Evolutionary conservation across 257 asterid species (phyloP), one percentile per base, ranked within the genome.

Genomic region (Solanum tarijense): DNA sequence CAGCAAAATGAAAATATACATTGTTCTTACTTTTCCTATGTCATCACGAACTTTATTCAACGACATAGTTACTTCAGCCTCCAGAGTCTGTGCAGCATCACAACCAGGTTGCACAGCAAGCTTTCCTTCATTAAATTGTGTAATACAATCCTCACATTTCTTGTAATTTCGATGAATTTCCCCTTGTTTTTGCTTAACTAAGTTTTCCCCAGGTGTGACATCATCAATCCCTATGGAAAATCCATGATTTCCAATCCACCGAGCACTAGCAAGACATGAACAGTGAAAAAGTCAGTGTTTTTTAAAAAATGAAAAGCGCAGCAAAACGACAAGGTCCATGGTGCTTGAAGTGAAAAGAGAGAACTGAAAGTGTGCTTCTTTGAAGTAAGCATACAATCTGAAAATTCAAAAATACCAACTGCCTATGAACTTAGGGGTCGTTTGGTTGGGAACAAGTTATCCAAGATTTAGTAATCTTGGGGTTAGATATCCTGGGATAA

Each of bases 191-290:
- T 93, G 94, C 86, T 89, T 89, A 89, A 87, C 94, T 89, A 96
- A 89, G 73, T 60, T 88, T 85, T 82, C 87, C 79, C 96, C 98
- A 52, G 99, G 98, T 87, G 90, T 94, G 89, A 97, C 99, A 89
- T 97, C 99, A 88, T 97, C 94, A 87, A 97, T 95, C 86, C 99
- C 99, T 89, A 97, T 96, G 16, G 99, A 97, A 91, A 97, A 97
- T 86, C 99, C 99, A 91, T 96, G 99, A 89, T 97, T 94, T 90
- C 99, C 99, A 74, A 97, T 97, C 99, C 98, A 97, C 88, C 99
- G 94, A 83, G 99, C 98, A 92, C 99, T 97, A 90, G 71, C 87
- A 84, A 82, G 91, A 91, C 81, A 89, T 76, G 85, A 89, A 88
- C 38, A 73, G 46, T 76, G 48, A 39, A 46, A 55, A 83, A 38